A percentile compares a stretch with the other conserved stretches of the same genome.
phyloP scores from a whole-genome alignment of 2,329 filamentous ascomycete species.

The Dendrostoma leiphaemia region DNA sequence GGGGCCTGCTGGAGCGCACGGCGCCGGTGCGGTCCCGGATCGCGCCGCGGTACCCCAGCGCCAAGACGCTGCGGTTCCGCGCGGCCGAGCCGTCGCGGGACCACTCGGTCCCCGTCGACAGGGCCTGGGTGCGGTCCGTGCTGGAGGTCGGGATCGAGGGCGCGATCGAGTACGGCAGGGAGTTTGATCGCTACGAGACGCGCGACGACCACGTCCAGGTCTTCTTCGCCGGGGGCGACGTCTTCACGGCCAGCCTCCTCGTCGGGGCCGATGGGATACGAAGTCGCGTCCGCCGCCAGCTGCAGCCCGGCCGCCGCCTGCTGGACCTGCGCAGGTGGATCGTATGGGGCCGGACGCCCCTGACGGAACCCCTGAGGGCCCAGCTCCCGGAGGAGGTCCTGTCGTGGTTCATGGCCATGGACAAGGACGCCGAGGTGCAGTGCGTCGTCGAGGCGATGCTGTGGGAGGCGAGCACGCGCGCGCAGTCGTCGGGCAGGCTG shows the following conservation, averaged over 20 bases:
- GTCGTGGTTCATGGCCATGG: slow-evolving; percentile 21
- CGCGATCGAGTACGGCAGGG: slow-evolving; percentile 31
- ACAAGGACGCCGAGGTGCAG: slow-evolving; percentile 19
- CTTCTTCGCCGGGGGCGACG: slow-evolving; percentile 32
- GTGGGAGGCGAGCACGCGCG: slow-evolving; percentile 9
- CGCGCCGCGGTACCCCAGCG: neutral
- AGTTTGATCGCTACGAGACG: slow-evolving; percentile 21
- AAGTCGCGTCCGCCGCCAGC: slow-evolving; percentile 34
- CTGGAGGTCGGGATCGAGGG: slow-evolving; percentile 29
- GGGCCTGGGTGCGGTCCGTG: slow-evolving; percentile 31
- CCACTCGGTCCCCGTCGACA: slow-evolving; percentile 27
- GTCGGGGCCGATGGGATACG: slow-evolving; percentile 38
- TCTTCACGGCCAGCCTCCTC: slow-evolving; percentile 30
- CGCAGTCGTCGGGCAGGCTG: neutral
- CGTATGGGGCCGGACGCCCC: slow-evolving; percentile 38
- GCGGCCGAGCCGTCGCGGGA: neutral
- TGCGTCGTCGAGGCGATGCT: slow-evolving; percentile 15
- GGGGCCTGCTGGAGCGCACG: neutral
- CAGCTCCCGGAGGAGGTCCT: slow-evolving; percentile 19
- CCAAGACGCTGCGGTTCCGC: neutral
- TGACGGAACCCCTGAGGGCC: slow-evolving; percentile 26
- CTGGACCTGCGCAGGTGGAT: slow-evolving; percentile 36
- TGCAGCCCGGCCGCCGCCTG: slow-evolving; percentile 31
- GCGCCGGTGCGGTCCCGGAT: neutral
- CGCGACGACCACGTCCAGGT: slow-evolving; percentile 23